Conservation (phyloP, 305 asterid genomes). For the Fraxinus floribunda region DNA sequence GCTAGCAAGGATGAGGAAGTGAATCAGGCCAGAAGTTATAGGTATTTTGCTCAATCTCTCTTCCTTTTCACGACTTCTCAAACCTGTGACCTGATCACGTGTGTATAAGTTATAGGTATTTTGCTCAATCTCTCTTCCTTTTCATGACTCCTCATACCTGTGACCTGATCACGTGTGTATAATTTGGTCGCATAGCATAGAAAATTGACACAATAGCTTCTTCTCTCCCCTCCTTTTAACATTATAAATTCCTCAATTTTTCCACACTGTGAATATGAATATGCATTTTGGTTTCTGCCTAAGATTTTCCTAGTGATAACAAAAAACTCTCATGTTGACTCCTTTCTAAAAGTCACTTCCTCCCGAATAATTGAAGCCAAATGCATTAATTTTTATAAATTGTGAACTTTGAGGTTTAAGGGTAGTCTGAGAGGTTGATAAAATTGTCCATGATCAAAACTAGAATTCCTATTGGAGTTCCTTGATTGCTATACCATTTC, state of each 20-base stretch:
- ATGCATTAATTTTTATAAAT: background rate
- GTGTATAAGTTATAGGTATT: too few species aligned
- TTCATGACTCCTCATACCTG: too few species aligned
- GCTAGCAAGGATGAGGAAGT: slow-evolving; percentile 74
- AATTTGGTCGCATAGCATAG: background rate
- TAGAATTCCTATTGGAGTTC: background rate
- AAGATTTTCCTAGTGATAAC: background rate
- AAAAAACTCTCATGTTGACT: background rate
- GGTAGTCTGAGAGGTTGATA: background rate
- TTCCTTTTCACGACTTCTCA: background rate
- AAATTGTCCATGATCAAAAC: background rate
- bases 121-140: too few species aligned
- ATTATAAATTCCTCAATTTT: background rate
- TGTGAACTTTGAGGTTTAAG: background rate
- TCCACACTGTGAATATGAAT: background rate
- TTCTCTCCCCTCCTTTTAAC: background rate
- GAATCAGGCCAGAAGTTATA: slow-evolving; percentile 57
- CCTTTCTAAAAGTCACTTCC: background rate
- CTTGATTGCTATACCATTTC: background rate
- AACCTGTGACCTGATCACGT: background rate
- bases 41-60: slow-evolving; percentile 39
- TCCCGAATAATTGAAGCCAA: background rate
- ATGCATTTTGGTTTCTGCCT: background rate
- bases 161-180: background rate
- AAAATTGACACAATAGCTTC: background rate